Percentiles rank a stretch among this genome's conserved stretches.
Evolutionary conservation across 177 flowering plant genomes (phyloP).

Genomic region (Vitis hybrid): DNA sequence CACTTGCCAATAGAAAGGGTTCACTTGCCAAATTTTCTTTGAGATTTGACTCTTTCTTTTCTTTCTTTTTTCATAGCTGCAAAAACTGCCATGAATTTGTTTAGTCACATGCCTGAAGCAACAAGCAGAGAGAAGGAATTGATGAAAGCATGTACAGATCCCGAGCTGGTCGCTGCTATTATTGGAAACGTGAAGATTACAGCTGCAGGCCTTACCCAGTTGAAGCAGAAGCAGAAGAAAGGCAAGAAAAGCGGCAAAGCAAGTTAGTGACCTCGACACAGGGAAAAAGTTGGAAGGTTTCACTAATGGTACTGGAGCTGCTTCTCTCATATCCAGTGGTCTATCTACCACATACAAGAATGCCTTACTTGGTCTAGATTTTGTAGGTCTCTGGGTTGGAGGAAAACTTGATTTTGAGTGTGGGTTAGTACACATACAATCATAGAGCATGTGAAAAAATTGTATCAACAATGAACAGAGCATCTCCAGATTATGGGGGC

Average conservation of each 20-base stretch:
- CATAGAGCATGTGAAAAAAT: too few species aligned
- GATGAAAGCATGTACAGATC: constrained; percentile 96
- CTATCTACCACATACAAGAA: too few species aligned
- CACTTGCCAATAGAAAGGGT: not conserved
- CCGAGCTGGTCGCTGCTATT: constrained; percentile 77
- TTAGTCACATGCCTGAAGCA: constrained; percentile 81
- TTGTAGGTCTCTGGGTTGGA: too few species aligned
- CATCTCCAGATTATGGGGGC: too few species aligned
- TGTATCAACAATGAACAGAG: too few species aligned
- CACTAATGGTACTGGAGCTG: too few species aligned
- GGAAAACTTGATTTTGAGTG: too few species aligned
- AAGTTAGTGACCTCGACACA: not conserved
- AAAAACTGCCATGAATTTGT: constrained; percentile 87
- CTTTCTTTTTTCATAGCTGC: constrained; percentile 48
- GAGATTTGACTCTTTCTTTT: not conserved
- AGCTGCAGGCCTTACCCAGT: constrained; percentile 64
- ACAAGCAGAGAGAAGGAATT: constrained; percentile 84
- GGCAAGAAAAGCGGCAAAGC: constrained; percentile 57
- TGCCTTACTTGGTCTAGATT: too few species aligned
- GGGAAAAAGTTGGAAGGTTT: too few species aligned
- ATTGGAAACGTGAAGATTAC: constrained; percentile 70
- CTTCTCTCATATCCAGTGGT: too few species aligned
- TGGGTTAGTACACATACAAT: too few species aligned
- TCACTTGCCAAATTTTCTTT: not conserved
- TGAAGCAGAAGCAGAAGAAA: constrained; percentile 76